Base-by-base conservation (phyloP, 2,329 filamentous ascomycete species). In the Penicillium capsulatum region DNA sequence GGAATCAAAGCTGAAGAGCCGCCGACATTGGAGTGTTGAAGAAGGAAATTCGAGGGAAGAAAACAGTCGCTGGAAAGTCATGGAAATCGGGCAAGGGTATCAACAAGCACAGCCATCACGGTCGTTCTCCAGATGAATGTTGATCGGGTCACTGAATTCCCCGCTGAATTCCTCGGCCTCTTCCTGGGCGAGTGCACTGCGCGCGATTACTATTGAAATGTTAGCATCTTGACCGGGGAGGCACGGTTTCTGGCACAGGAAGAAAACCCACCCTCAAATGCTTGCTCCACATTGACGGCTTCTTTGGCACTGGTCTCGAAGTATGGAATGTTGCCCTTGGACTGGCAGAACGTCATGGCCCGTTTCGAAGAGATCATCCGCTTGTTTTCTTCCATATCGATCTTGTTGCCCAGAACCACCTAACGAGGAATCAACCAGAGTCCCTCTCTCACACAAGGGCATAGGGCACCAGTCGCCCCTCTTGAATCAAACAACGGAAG, bases 231-330 rank as follows among this genome's bases (percentile, higher is more conserved):
- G n/a, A n/a, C n/a, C n/a, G n/a, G n/a, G n/a, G n/a, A n/a, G n/a
- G n/a, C n/a, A n/a, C n/a, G n/a, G n/a, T n/a, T n/a, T n/a, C n/a
- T n/a, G n/a, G n/a, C n/a, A 40, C 28, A 46, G 32, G 13, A 38
- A 28, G 14, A 39, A 31, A 31, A 28, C 69, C 44, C 63, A 82
- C 81, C 79, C 66, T 86, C 82, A 55, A 87, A 87, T 31, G 83
- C 83, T 62, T 86, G 89, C 69, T 98, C 92, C 30, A 98, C 92
- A 62, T 98, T 98, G 70, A 96, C 85, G 45, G 91, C 92, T 68
- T 98, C 92, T 74, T 98, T 98, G 45, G 92, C 92, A 69, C 90
- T 96, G 13, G 92, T 98, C 79, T 98, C 92, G 61, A 98, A 98
- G 70, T 98, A 98, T 13, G 92, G 92, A 51, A 98, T 96, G 44